Evolutionary conservation across 345 rosid species (phyloP).

Genomic region (Brassica juncea): DNA sequence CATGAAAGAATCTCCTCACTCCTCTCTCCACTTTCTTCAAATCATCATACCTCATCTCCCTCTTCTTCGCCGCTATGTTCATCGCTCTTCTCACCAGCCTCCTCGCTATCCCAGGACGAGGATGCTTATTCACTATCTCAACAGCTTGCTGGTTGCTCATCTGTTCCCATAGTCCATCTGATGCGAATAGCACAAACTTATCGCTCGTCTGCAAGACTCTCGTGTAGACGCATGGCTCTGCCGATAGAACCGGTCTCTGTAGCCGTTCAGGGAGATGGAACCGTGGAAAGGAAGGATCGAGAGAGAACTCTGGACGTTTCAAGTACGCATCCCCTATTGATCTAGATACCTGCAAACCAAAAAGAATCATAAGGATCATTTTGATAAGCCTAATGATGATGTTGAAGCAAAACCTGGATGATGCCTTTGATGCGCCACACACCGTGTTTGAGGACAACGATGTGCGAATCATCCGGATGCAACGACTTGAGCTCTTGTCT

Average conservation of each 20-base stretch:
- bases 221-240: slow-evolving; percentile 67
- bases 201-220: slow-evolving; percentile 71
- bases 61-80: slow-evolving; percentile 69
- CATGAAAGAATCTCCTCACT: slow-evolving; percentile 67
- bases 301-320: slow-evolving; percentile 84
- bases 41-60: slow-evolving; percentile 65
- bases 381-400: no score
- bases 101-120: slow-evolving; percentile 76
- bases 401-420: slow-evolving; percentile 41
- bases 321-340: slow-evolving; percentile 97
- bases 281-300: slow-evolving; percentile 78
- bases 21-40: slow-evolving; percentile 69
- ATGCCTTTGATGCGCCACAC: slow-evolving; percentile 99
- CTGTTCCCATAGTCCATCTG: slow-evolving; percentile 96
- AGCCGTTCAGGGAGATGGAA: slow-evolving; percentile 77
- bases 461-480: slow-evolving; percentile 86
- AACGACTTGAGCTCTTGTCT: slow-evolving; percentile 80
- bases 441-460: slow-evolving; percentile 81
- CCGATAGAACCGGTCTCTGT: slow-evolving; percentile 75
- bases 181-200: slow-evolving; percentile 85
- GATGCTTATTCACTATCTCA: slow-evolving; percentile 66
- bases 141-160: slow-evolving; percentile 83
- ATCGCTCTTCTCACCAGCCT: slow-evolving; percentile 74
- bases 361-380: no score
- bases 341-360: slow-evolving; percentile 60